Evolutionary conservation across 495 filamentous ascomycete species (phyloP).

Genomic region (Gamarada debralockiae): DNA sequence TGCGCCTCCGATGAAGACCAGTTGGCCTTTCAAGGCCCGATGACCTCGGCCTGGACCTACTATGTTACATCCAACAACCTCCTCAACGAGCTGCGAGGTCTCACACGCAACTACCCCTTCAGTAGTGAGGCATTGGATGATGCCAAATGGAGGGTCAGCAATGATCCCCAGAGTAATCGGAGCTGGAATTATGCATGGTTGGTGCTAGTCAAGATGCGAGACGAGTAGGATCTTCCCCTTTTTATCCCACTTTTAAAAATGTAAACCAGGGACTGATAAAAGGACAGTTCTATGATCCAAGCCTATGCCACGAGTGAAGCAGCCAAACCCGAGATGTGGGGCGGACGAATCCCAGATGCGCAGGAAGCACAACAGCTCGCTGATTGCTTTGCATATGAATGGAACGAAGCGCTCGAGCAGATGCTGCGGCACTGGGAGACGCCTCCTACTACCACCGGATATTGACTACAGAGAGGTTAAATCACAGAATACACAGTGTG

Average conservation of each 20-base stretch:
- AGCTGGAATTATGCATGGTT: slow-evolving; percentile 82
- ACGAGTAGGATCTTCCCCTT: slow-evolving; percentile 52
- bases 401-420: slow-evolving; percentile 59
- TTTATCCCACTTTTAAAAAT: neutral
- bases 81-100: slow-evolving; percentile 63
- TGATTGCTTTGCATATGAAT: slow-evolving; percentile 60
- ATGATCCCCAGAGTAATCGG: slow-evolving; percentile 59
- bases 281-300: slow-evolving; percentile 50
- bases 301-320: slow-evolving; percentile 58
- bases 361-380: slow-evolving; percentile 56
- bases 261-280: neutral
- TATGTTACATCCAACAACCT: slow-evolving; percentile 73
- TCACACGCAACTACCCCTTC: slow-evolving; percentile 71
- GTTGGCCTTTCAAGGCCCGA: slow-evolving; percentile 49
- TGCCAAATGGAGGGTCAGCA: slow-evolving; percentile 60
- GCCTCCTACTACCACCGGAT: slow-evolving; percentile 42
- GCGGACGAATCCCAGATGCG: slow-evolving; percentile 48
- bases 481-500: no score
- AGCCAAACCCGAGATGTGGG: slow-evolving; percentile 70
- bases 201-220: slow-evolving; percentile 61
- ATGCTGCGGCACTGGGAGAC: slow-evolving; percentile 69
- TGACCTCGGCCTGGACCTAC: slow-evolving; percentile 70
- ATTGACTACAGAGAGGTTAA: no score
- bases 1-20: slow-evolving; percentile 52
- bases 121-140: slow-evolving; percentile 64